Conservation (phyloP, 2,329 filamentous ascomycete genomes). For the Pseudogymnoascus sp. region DNA sequence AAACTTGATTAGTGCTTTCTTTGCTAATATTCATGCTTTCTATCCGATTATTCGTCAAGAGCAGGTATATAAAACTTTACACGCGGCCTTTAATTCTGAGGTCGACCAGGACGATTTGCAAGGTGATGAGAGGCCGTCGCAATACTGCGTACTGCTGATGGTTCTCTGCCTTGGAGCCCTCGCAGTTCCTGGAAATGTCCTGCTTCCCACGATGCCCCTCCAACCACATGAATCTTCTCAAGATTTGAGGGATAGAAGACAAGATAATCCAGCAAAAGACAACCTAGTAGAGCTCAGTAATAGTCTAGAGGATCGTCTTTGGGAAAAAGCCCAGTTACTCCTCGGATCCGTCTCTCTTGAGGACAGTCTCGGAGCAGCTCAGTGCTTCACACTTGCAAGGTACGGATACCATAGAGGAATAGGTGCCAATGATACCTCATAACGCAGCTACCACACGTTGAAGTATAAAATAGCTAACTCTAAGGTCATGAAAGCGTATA, state of each 20-base stretch:
- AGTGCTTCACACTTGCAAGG: constrained; percentile 28
- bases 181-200: constrained; percentile 11
- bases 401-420: constrained; percentile 11
- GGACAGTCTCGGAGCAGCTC: constrained; percentile 21
- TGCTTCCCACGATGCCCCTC: background rate
- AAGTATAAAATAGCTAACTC: background rate
- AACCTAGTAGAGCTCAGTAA: background rate
- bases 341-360: constrained; percentile 20
- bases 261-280: background rate
- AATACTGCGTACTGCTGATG: constrained; percentile 18
- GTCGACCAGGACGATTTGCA: background rate
- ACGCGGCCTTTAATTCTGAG: background rate
- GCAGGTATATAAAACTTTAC: constrained; percentile 5
- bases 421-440: background rate
- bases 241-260: background rate
- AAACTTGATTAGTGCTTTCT: constrained; percentile 17
- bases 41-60: constrained; percentile 14
- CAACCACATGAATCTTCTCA: background rate
- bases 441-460: background rate
- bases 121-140: background rate
- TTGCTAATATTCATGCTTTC: constrained; percentile 24
- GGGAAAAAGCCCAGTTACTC: constrained; percentile 22
- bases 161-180: constrained; percentile 17
- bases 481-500: constrained; percentile 19
- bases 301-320: background rate